Conservation (phyloP, 768 basidiomycete species). For the Tylopilus subfusipes region DNA sequence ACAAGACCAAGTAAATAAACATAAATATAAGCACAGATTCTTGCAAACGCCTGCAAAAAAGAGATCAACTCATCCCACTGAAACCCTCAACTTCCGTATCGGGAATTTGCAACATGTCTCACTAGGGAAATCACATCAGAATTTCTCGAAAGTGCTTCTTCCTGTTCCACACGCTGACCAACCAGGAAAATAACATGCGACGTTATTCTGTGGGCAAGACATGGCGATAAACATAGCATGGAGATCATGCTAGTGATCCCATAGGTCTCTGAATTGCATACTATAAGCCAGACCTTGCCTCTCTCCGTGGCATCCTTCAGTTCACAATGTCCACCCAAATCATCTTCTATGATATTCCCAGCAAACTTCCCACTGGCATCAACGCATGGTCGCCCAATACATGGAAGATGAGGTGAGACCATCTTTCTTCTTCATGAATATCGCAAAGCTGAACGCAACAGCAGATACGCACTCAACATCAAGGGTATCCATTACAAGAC, state of each 20-base stretch:
- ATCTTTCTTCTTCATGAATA: neutral
- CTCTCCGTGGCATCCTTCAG: neutral
- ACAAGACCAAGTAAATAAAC: too few species aligned
- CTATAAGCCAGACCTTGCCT: conserved; percentile 3
- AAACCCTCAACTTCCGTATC: too few species aligned
- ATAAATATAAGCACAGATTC: too few species aligned
- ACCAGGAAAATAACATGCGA: neutral
- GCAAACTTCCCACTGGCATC: conserved; percentile 20
- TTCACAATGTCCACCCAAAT: conserved; percentile 25
- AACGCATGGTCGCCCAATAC: conserved; percentile 45
- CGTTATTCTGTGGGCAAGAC: neutral
- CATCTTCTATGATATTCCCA: conserved; percentile 47
- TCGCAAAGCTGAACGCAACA: neutral
- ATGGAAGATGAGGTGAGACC: conserved; percentile 41
- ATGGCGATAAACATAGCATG: conserved; percentile 5
- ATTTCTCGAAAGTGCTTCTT: neutral
- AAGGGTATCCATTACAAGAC: conserved; percentile 42
- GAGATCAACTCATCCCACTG: too few species aligned
- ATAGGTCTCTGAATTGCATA: neutral
- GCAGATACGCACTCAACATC: conserved; percentile 38
- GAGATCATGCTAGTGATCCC: neutral
- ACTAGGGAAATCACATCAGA: neutral
- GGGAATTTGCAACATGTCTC: conserved; percentile 1
- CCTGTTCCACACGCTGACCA: neutral
- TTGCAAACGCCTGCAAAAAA: too few species aligned